These are phyloP conservation scores for Delphinella strobiligena DNA, from an alignment of 2,329 filamentous ascomycete genomes.

Conservation along the genomic window DNA sequence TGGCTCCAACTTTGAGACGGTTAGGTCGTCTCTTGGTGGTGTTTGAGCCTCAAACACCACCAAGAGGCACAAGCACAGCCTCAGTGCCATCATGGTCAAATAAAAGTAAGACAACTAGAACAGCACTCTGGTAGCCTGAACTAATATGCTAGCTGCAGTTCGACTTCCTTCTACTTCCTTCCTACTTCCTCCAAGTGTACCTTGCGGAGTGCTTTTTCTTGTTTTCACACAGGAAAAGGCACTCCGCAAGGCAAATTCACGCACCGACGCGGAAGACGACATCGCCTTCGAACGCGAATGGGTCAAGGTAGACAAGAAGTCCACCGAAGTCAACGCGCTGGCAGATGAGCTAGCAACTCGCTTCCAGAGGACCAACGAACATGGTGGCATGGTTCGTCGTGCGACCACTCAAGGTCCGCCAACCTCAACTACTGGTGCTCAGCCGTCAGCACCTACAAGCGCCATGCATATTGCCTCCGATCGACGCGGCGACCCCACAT, in stretches of 20 bases:
- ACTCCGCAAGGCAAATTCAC: slow-evolving; percentile 24
- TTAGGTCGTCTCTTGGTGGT: too few relatives aligned
- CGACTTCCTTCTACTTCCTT: too few relatives aligned
- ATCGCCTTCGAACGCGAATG: slow-evolving; percentile 88
- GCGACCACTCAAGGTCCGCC: slow-evolving; percentile 67
- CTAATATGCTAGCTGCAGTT: too few relatives aligned
- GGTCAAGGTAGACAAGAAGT: slow-evolving; percentile 86
- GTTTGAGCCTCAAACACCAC: too few relatives aligned
- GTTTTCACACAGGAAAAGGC: slow-evolving; percentile 27
- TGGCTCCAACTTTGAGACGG: too few relatives aligned
- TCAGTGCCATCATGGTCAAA: too few relatives aligned
- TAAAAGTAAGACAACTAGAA: too few relatives aligned
- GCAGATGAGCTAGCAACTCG: slow-evolving; percentile 75
- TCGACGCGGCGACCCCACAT: slow-evolving; percentile 50
- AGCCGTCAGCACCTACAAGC: slow-evolving; percentile 52
- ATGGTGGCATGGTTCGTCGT: slow-evolving; percentile 55
- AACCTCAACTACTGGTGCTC: slow-evolving; percentile 56
- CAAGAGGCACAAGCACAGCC: too few relatives aligned
- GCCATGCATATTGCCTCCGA: slow-evolving; percentile 64
- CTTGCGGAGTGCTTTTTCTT: slow-evolving; percentile 19
- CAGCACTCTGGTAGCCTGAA: too few relatives aligned
- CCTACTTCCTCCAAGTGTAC: too few relatives aligned
- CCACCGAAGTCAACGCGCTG: slow-evolving; percentile 93
- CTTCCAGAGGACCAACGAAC: slow-evolving; percentile 18
- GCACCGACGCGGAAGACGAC: slow-evolving; percentile 66